Evolutionary conservation across 352 stramenopile species (phyloP), one percentile per base, ranked within the genome.

Genomic region (Phytophthora lateralis): DNA sequence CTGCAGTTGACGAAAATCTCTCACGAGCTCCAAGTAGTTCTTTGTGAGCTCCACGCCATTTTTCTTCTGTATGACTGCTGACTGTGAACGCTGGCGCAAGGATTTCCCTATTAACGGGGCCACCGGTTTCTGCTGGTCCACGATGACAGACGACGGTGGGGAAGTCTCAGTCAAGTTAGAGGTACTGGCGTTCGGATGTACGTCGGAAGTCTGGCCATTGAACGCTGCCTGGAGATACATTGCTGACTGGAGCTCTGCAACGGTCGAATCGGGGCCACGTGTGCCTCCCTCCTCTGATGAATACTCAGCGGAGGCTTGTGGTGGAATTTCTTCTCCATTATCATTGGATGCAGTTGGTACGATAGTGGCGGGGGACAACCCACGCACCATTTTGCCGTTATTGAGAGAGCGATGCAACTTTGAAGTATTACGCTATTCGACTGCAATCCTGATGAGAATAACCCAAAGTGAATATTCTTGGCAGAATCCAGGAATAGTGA

Each of bases 1-100:
- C n/a, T 71, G 79, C 9, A 84, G 63, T 34, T 68, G 56, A 8
- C 75, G 75, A 45, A 82, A 89, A 37, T 84, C 74, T 15, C 69
- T 54, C 24, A 81, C 75, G 24, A 89, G 56, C 18, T 82, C 55
- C n/a, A 69, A 29, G 49, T 90, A 90, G 59, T 90, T 82, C 42
- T 81, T 85, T 8, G 71, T 77, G 41, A 88, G 57, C 18, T 55
- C 39, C 15, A 27, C 38, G 4, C 39, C 21, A 39, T 49, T 48
- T 24, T 59, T 39, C 17, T 69, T 69, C 39, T 65, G 39, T 5
- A 65, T 11, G 5, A 65, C 47, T 51, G 34, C 47, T 17, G 61
- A 69, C 26, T 69, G 47, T 21, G 55, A 65, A 30, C 61, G 47
- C 26, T 60, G 47, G 10, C 46, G 54, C 20, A 64, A 57, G 6